Conservation (phyloP, 352 stramenopile genomes). For the Pythium aquatile region DNA sequence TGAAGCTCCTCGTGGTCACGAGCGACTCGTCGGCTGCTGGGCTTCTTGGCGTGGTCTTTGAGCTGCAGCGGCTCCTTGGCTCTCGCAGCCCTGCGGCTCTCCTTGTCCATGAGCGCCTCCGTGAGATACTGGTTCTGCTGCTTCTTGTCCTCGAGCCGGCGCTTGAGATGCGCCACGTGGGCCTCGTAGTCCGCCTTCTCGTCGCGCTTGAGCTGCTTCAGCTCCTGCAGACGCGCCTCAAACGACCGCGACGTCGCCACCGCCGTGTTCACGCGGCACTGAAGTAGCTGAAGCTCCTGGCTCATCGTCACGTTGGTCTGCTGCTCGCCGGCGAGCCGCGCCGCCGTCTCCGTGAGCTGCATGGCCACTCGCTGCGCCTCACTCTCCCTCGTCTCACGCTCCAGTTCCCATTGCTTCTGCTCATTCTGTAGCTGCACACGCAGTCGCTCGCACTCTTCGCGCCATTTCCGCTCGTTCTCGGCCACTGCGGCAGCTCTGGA, state of each 20-base stretch:
- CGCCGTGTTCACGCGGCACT: constrained; percentile 48
- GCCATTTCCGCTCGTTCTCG: constrained; percentile 2
- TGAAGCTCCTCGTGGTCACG: constrained; percentile 12
- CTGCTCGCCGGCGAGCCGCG: constrained; percentile 30
- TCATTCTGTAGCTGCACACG: constrained; percentile 27
- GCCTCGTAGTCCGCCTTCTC: constrained; percentile 32
- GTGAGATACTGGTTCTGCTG: constrained; percentile 60
- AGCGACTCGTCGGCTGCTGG: constrained; percentile 4
- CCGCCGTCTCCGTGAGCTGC: constrained; percentile 34
- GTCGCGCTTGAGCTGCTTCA: constrained; percentile 48
- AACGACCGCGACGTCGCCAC: constrained; percentile 48
- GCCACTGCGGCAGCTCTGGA: background rate
- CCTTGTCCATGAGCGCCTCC: constrained; percentile 41
- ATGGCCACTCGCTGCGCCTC: constrained; percentile 36
- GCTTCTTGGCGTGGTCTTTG: background rate
- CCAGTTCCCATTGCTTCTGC: constrained; percentile 42
- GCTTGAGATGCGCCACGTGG: constrained; percentile 39
- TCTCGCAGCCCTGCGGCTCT: background rate
- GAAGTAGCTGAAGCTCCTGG: constrained; percentile 42
- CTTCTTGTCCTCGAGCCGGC: constrained; percentile 51
- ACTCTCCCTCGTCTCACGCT: constrained; percentile 22
- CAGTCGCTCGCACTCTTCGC: constrained; percentile 3
- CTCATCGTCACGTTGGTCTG: constrained; percentile 37
- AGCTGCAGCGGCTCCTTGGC: constrained; percentile 5
- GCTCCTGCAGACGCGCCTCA: constrained; percentile 44